Evolutionary conservation across 1,139 yeast species (phyloP).

Genomic region (Saccharomyces pastorianus): DNA sequence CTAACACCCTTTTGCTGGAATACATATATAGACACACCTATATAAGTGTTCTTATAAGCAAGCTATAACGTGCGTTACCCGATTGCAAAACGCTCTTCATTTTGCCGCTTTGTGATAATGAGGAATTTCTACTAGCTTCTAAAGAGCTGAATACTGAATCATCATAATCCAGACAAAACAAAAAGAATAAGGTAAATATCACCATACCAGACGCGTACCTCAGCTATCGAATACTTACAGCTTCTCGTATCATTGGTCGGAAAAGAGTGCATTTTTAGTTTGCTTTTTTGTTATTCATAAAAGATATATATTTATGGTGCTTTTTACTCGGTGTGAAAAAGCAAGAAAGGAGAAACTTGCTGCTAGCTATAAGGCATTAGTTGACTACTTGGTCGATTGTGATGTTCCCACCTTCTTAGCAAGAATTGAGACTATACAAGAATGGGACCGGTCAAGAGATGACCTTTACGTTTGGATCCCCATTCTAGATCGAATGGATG

Average conservation of each 20-base stretch:
- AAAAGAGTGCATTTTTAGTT: background rate
- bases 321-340: constrained; percentile 27
- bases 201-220: background rate
- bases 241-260: background rate
- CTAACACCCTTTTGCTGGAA: too few relatives aligned
- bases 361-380: constrained; percentile 26
- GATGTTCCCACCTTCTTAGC: constrained; percentile 18
- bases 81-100: background rate
- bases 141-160: background rate
- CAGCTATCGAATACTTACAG: background rate
- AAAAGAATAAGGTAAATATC: background rate
- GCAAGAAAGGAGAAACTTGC: constrained; percentile 28
- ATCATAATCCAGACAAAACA: background rate
- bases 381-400: constrained; percentile 25
- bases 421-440: constrained; percentile 21
- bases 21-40: too few relatives aligned
- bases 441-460: constrained; percentile 64
- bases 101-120: constrained; percentile 1
- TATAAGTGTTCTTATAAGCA: too few relatives aligned
- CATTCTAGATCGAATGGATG: constrained; percentile 68
- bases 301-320: constrained; percentile 18
- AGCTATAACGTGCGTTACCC: background rate
- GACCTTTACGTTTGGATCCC: constrained; percentile 74
- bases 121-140: background rate
- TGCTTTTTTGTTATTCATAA: background rate